These are phyloP conservation scores for Pestalotiopsis sp. DNA, from an alignment of 2,329 filamentous ascomycete species.

Conservation along the genomic window DNA sequence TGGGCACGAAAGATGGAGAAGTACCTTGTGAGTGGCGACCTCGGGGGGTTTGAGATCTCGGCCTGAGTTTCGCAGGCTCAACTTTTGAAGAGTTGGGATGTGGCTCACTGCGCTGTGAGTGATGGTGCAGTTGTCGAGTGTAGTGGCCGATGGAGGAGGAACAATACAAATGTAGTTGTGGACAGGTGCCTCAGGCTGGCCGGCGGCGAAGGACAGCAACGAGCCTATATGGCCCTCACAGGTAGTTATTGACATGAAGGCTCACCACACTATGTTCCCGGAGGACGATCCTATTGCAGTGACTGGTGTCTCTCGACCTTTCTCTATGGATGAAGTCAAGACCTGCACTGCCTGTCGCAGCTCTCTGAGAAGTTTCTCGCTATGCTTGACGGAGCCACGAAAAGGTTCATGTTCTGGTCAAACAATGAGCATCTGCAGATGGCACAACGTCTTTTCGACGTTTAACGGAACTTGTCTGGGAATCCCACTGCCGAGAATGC, in stretches of 20 bases:
- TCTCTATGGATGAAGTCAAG: constrained; percentile 52
- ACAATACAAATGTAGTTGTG: too few species aligned
- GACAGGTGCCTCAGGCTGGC: too few species aligned
- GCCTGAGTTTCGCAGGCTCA: too few species aligned
- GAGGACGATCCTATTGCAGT: constrained; percentile 36
- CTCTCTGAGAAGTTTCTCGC: constrained; percentile 57
- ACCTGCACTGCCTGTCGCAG: constrained; percentile 63
- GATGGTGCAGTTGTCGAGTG: too few species aligned
- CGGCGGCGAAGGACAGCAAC: too few species aligned
- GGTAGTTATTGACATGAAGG: constrained; percentile 53
- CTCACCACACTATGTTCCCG: constrained; percentile 47
- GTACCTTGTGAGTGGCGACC: too few species aligned
- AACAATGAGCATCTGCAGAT: constrained; percentile 37
- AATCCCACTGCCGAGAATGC: not conserved
- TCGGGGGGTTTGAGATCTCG: too few species aligned
- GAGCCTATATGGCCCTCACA: too few species aligned
- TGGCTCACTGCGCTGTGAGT: too few species aligned
- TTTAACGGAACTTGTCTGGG: constrained; percentile 16
- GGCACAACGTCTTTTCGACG: constrained; percentile 10
- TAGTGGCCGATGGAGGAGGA: too few species aligned
- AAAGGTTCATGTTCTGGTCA: constrained; percentile 63
- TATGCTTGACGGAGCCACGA: constrained; percentile 63
- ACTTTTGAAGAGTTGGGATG: too few species aligned
- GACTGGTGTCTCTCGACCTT: constrained; percentile 42
- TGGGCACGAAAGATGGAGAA: too few species aligned